Evolutionary conservation across 208 protist species (phyloP), one percentile per base, ranked within the genome.

Genomic region (Trypanosoma rangeli): DNA sequence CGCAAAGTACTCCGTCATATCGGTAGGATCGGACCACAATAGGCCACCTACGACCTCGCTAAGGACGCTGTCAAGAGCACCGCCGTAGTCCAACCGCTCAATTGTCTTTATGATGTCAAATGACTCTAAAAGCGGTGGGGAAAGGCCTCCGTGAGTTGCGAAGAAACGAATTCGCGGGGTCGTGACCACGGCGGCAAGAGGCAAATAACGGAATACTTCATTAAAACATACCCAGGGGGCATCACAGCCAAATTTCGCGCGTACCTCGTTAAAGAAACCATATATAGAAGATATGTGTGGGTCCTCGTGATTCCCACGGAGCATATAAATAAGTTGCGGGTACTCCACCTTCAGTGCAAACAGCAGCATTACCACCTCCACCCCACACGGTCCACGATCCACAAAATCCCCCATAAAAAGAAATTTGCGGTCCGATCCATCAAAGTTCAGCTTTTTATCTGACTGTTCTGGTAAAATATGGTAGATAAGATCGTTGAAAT

Each of bases 351-450:
- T 94, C 37, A 95, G 80, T n/a, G 87, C 88, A 24, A 94, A 68
- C 39, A 94, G 31, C 31, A 83, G 37, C 50, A 78, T 50, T 15
- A 84, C 54, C 28, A 64, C 59, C 74, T 99, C 98, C 8, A 99
- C 70, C 5, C 71, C 84, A 39, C 98, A 93, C 58, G 94, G 88
- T 18, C 97, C 97, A 70, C 97, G 86, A 73, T 99, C 98, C n/a
- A 99, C 98, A 77, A 99, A 99, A 78, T 99, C 98, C 20, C 98
- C 99, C 20, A 99, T 86, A 85, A 99, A 99, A 28, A 99, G 86
- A 64, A 92, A 91, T 59, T 62, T 77, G 35, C 77, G 68, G 62
- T 78, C 72, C 10, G 42, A 22, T 61, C 70, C 67, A 39, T 53
- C 29, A 4, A 65, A 56, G 58, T 67, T 64, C 29, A 61, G 5